phyloP scores from a whole-genome alignment of 2,329 filamentous ascomycete genomes.

The Xylariaceae sp. region DNA sequence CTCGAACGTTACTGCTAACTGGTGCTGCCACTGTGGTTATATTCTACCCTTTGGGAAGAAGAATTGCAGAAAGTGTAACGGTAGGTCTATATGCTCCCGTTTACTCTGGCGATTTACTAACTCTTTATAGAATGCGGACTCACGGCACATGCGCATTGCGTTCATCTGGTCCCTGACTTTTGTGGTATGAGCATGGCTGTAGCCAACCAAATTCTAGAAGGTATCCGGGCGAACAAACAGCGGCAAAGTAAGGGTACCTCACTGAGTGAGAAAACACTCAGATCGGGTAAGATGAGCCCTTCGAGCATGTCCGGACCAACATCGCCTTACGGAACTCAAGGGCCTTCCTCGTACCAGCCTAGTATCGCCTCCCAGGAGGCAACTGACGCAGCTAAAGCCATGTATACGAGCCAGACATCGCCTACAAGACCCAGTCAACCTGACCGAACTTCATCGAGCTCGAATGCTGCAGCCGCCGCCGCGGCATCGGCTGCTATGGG shows the following conservation, averaged over 20 bases:
- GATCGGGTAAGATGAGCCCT: conserved; percentile 56
- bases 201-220: conserved; percentile 90
- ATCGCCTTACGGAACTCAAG: conserved; percentile 37
- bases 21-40: conserved; percentile 99
- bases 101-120: conserved; percentile 35
- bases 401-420: conserved; percentile 62
- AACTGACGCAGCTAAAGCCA: conserved; percentile 67
- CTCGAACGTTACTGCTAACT: conserved; percentile 96
- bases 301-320: conserved; percentile 43
- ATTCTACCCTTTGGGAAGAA: conserved; percentile 93
- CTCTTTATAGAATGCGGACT: conserved; percentile 76
- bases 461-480: conserved; percentile 58
- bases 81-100: conserved; percentile 53
- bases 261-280: conserved; percentile 71
- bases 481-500: conserved; percentile 65
- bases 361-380: conserved; percentile 57
- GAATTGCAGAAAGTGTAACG: conserved; percentile 89
- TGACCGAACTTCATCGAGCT: conserved; percentile 59
- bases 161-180: conserved; percentile 96
- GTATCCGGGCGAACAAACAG: conserved; percentile 80
- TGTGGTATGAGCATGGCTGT: conserved; percentile 99
- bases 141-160: conserved; percentile 88
- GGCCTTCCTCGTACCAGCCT: conserved; percentile 36
- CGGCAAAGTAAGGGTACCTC: conserved; percentile 64
- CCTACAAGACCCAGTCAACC: conserved; percentile 57